Conservation (phyloP, 2,329 filamentous ascomycete species). For the Phialophora macrospora region DNA sequence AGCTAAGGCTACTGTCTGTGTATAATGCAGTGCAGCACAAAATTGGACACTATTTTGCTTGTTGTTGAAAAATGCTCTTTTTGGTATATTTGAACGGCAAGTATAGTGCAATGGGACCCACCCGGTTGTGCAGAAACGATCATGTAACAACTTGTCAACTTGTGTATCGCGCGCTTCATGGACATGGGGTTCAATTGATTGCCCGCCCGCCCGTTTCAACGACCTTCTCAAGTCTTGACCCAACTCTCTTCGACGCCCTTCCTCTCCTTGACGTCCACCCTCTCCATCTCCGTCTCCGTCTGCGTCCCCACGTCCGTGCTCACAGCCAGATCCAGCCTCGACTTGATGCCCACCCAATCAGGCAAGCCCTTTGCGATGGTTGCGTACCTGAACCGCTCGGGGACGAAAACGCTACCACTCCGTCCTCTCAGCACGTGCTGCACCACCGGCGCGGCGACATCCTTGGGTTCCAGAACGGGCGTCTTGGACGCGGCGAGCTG, state of each 20-base stretch:
- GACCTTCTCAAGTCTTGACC: background rate
- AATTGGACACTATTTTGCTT: background rate
- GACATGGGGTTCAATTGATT: no score
- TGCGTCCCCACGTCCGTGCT: slow-evolving; percentile 2
- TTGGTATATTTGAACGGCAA: background rate
- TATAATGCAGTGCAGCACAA: background rate
- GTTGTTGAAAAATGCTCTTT: background rate
- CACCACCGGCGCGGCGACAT: slow-evolving; percentile 67
- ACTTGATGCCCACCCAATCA: slow-evolving; percentile 59
- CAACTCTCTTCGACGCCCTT: slow-evolving; percentile 4
- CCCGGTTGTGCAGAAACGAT: no score
- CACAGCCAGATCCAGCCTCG: slow-evolving; percentile 3
- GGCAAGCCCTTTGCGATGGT: slow-evolving; percentile 57
- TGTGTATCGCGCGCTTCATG: no score
- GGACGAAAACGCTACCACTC: slow-evolving; percentile 46
- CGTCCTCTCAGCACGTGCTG: slow-evolving; percentile 58
- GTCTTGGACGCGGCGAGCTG: slow-evolving; percentile 60
- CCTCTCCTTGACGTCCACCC: background rate
- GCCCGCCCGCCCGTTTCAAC: no score
- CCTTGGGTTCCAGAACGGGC: slow-evolving; percentile 40
- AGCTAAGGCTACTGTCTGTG: background rate
- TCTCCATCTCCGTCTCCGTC: background rate
- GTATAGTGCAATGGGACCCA: no score
- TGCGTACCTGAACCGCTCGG: slow-evolving; percentile 31
- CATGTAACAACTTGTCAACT: no score